Evolutionary conservation across 1,139 yeast genomes (phyloP), one percentile per base, ranked within the genome.

Genomic region (Hanseniaspora gamundiae): DNA sequence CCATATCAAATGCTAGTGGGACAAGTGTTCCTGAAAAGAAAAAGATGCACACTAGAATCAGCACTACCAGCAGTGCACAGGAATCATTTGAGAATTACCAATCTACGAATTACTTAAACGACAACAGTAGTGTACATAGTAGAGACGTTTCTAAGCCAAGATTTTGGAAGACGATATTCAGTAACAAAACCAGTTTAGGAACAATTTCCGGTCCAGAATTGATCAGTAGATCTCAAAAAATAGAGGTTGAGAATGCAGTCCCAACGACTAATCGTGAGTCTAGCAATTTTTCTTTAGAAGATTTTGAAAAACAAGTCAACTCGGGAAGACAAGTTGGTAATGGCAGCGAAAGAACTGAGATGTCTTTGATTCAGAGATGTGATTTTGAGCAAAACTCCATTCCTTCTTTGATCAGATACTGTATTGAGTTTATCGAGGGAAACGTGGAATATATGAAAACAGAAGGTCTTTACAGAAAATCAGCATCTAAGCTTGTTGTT

Each of bases 401-500:
- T 9, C 98, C 98, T 6, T 62, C 76, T 49, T 75, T 91, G 38
- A 72, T 91, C 11, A 68, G 80, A 11, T 70, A 78, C 46, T 86
- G 96, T 63, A 64, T 87, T n/a, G 66, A 68, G 33, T 94, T 82
- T 55, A 86, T 91, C 42, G 95, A 88, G 62, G 58, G 60, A 4
- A 45, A 38, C 67, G 87, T 50, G 88, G 94, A 9, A 59, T 84
- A 44, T 40, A 44, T 60, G 53, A 77, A 71, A 41, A 66, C 70
- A 36, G 97, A 88, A 62, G 98, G 98, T 5, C 73, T 91, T 35
- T 91, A 91, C 65, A 73, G 98, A 54, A 82, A 88, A 51, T 82
- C 94, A 20, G 98, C 97, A 2, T 76, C 91, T 13, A 85, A 86
- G 44, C 76, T 85, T 51, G 61, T 54, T 14, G 54, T 60, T 26